A percentile compares a stretch with the other conserved stretches of the same genome.
phyloP scores from a whole-genome alignment of 495 filamentous ascomycete genomes.

The Tricharina praecox region DNA sequence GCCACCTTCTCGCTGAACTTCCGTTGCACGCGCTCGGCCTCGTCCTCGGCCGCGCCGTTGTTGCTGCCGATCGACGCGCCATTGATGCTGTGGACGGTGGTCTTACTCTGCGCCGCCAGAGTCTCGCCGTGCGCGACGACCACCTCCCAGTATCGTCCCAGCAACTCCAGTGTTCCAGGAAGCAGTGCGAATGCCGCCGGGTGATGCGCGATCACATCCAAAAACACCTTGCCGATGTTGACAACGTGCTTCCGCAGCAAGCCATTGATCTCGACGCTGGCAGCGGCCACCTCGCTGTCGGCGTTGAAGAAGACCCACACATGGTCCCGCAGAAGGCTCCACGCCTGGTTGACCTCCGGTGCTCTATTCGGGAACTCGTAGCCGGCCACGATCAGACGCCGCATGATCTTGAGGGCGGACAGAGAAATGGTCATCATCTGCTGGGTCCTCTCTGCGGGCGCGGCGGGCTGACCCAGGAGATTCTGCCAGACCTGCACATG shows the following conservation, averaged over 20 bases:
- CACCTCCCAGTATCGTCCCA: slow-evolving; percentile 67
- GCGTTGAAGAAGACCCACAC: slow-evolving; percentile 20
- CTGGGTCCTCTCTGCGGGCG: slow-evolving; percentile 24
- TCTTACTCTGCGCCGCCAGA: slow-evolving; percentile 37
- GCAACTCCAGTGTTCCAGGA: slow-evolving; percentile 56
- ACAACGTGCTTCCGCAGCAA: slow-evolving; percentile 68
- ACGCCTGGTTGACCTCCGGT: slow-evolving; percentile 55
- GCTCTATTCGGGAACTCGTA: slow-evolving; percentile 72
- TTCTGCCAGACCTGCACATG: slow-evolving; percentile 54
- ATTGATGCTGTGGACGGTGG: slow-evolving; percentile 17
- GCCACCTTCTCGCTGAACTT: slow-evolving; percentile 56
- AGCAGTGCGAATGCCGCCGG: slow-evolving; percentile 66
- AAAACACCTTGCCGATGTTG: slow-evolving; percentile 79
- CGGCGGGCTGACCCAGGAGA: slow-evolving; percentile 35
- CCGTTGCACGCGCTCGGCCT: slow-evolving; percentile 32
- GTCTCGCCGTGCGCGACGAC: slow-evolving; percentile 56
- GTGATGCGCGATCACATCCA: slow-evolving; percentile 60
- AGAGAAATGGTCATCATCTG: slow-evolving; percentile 43
- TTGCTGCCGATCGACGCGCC: slow-evolving; percentile 33
- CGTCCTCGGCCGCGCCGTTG: slow-evolving; percentile 21
- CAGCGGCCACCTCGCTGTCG: slow-evolving; percentile 10
- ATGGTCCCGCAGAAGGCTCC: slow-evolving; percentile 33
- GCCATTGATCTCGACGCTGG: slow-evolving; percentile 9
- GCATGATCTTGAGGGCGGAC: slow-evolving; percentile 57
- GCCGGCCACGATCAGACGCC: slow-evolving; percentile 61